Evolutionary conservation across 169 alveolate species (phyloP), one percentile per base, ranked within the genome.

Genomic region (Amoebophrya sp.): DNA sequence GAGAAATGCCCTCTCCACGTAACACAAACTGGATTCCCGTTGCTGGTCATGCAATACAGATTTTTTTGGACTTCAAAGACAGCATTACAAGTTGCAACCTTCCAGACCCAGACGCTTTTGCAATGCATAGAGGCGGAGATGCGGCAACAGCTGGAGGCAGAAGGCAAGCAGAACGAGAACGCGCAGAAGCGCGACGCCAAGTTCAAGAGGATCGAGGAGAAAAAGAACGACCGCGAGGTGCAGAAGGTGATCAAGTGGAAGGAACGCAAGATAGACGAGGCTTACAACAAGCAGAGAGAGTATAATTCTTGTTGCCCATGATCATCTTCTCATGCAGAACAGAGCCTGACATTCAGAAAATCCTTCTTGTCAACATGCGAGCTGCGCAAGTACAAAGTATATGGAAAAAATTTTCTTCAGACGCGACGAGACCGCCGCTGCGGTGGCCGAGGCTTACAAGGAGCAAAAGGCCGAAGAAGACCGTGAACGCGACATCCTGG

Each of bases 91-190:
- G n/a, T n/a, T n/a, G n/a, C n/a, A n/a, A n/a, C n/a, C n/a, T n/a
- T n/a, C n/a, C n/a, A n/a, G n/a, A n/a, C n/a, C n/a, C n/a, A n/a
- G n/a, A n/a, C n/a, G n/a, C n/a, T n/a, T n/a, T n/a, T n/a, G n/a
- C n/a, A n/a, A n/a, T n/a, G n/a, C n/a, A n/a, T n/a, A 25, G 83
- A 66, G 83, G 83, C 83, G 83, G 83, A 66, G 35, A 66, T 66
- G 83, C 29, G 83, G 32, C 83, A 66, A 25, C 83, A 66, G 83
- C 83, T 66, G 35, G 83, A 66, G 35, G 35, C 12, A 25, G 83
- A 66, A 66, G 83, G 83, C 35, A 7, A 25, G 83, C 83, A 66
- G 35, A 66, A 25, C 83, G 83, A 66, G 35, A 66, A 66, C 35
- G 66, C 66, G 66, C 7, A 47, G 18, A 47, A 47, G 66, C 66